These are phyloP conservation scores for Coprinopsis marcescibilis DNA, from an alignment of 768 basidiomycete genomes.

Conservation along the genomic window DNA sequence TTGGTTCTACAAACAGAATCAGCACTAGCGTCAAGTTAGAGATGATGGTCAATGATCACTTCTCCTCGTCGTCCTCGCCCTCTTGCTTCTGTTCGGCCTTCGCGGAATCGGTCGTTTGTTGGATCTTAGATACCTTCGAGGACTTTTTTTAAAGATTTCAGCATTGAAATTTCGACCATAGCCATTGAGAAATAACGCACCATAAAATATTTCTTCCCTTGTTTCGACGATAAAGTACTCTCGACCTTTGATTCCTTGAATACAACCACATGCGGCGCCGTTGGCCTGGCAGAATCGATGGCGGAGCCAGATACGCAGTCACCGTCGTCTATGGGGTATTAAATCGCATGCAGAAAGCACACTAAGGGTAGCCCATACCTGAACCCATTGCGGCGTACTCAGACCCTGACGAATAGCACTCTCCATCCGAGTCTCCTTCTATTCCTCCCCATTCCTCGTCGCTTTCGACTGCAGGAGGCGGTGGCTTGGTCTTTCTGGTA, in stretches of 20 bases:
- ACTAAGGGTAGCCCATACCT: no score
- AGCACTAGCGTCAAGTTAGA: no score
- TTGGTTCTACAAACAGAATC: constrained; percentile 48
- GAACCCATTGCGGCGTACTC: no score
- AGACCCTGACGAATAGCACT: no score
- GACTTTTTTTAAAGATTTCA: constrained; percentile 44
- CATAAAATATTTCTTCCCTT: constrained; percentile 70
- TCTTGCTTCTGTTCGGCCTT: constrained; percentile 27
- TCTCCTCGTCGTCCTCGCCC: constrained; percentile 54
- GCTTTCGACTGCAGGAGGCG: constrained; percentile 14
- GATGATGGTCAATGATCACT: no score
- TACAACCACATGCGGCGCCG: constrained; percentile 39
- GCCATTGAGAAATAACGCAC: constrained; percentile 30
- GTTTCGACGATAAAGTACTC: constrained; percentile 17
- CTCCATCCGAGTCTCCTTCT: constrained; percentile 15
- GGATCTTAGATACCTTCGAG: constrained; percentile 66
- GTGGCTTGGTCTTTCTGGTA: background rate
- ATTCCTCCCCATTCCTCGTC: constrained; percentile 36
- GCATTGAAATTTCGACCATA: background rate
- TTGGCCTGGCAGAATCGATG: constrained; percentile 24
- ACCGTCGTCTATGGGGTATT: constrained; percentile 40
- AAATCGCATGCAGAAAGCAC: no score
- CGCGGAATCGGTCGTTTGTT: constrained; percentile 22
- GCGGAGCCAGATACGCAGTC: constrained; percentile 41
- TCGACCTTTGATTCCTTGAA: constrained; percentile 40